These are phyloP conservation scores for Porcisia hertigi DNA, from an alignment of 208 protist species.

Conservation along the genomic window DNA sequence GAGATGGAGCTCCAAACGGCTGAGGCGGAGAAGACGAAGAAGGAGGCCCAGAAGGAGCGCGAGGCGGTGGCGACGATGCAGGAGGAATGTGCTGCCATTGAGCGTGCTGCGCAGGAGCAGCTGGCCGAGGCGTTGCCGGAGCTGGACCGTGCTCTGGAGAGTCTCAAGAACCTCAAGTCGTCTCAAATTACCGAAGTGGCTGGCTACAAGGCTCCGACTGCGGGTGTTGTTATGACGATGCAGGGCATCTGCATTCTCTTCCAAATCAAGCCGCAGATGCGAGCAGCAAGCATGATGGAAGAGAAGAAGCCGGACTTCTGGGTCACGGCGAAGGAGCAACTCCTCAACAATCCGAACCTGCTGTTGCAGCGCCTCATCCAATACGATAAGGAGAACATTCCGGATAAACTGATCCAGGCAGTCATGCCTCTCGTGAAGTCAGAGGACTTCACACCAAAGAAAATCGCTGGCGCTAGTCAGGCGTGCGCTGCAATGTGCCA, in stretches of 20 bases:
- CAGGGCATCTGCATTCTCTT: slow-evolving; percentile 98
- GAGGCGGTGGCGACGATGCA: slow-evolving; percentile 93
- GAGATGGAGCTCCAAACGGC: slow-evolving; percentile 94
- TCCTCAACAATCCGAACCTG: slow-evolving; percentile 90
- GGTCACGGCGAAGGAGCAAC: slow-evolving; percentile 92
- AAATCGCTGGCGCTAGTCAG: slow-evolving; percentile 94
- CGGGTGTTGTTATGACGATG: slow-evolving; percentile 97
- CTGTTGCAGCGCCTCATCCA: slow-evolving; percentile 94
- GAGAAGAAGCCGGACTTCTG: slow-evolving; percentile 97
- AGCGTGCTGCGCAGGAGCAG: slow-evolving; percentile 94
- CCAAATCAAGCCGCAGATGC: slow-evolving; percentile 96
- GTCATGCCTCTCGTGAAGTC: slow-evolving; percentile 93
- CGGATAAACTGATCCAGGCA: slow-evolving; percentile 93
- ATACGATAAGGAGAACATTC: slow-evolving; percentile 97
- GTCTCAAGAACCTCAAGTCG: slow-evolving; percentile 96
- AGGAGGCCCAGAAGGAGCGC: slow-evolving; percentile 92
- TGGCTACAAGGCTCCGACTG: slow-evolving; percentile 94
- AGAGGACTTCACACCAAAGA: slow-evolving; percentile 95
- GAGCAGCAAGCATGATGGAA: slow-evolving; percentile 94
- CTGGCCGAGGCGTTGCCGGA: slow-evolving; percentile 97
- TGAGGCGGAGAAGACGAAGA: slow-evolving; percentile 92
- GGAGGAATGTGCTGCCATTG: slow-evolving; percentile 93
- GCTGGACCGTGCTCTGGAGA: slow-evolving; percentile 95
- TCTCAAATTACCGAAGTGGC: slow-evolving; percentile 97
- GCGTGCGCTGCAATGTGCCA: slow-evolving; percentile 98